Percentiles rank a stretch among this genome's conserved stretches.
Evolutionary conservation across 345 rosid species (phyloP).

Genomic region (Eucalyptus grandis): DNA sequence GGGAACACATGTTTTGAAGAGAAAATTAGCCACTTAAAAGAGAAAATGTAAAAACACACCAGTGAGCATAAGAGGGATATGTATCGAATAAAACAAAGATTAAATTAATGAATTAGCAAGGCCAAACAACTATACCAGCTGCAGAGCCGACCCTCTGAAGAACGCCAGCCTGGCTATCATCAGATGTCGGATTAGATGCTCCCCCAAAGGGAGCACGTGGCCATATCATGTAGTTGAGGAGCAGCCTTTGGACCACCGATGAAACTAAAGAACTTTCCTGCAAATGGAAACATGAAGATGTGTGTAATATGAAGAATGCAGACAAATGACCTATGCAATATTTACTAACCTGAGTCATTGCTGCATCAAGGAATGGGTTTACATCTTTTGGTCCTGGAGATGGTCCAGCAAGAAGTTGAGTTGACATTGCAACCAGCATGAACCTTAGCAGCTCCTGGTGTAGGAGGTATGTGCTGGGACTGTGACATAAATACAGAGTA

Average conservation of each 20-base stretch:
- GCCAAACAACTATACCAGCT: conserved; percentile 50
- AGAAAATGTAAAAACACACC: conserved; percentile 1
- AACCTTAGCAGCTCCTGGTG: conserved; percentile 95
- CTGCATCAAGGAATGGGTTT: conserved; percentile 86
- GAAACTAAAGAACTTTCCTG: conserved; percentile 69
- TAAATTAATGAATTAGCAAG: not conserved
- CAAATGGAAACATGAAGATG: not conserved
- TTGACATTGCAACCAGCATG: conserved; percentile 78
- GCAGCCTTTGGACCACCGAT: conserved; percentile 54
- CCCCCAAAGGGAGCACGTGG: conserved; percentile 27
- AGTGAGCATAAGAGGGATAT: not conserved
- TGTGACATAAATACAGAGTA: conserved; percentile 34
- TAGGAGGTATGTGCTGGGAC: conserved; percentile 56
- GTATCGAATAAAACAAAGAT: not conserved
- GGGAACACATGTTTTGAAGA: not conserved
- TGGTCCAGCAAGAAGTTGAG: conserved; percentile 80
- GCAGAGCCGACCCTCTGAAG: conserved; percentile 85
- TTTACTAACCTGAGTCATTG: conserved; percentile 67
- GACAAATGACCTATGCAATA: not conserved
- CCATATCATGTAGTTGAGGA: conserved; percentile 58
- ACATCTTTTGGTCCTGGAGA: conserved; percentile 62
- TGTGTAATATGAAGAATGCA: not conserved
- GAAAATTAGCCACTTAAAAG: not conserved
- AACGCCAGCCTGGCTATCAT: conserved; percentile 57
- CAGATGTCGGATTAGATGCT: conserved; percentile 43